Evolutionary conservation across 2,329 filamentous ascomycete species (phyloP).

Genomic region (Fusarium continuum): DNA sequence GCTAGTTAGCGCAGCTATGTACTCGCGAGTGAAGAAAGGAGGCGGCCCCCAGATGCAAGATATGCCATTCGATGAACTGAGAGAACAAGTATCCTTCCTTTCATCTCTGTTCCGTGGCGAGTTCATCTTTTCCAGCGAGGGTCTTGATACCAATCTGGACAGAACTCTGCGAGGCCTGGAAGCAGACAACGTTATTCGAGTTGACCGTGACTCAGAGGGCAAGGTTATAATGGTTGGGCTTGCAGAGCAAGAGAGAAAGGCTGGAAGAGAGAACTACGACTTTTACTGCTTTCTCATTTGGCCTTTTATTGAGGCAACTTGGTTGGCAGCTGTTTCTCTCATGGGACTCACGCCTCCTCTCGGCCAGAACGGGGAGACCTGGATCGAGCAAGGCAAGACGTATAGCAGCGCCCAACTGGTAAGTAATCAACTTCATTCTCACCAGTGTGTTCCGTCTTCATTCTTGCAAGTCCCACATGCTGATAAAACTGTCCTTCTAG

Average conservation of each 20-base stretch:
- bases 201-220: slow-evolving; percentile 66
- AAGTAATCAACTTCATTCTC: slow-evolving; percentile 44
- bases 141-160: slow-evolving; percentile 80
- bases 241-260: slow-evolving; percentile 76
- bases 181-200: slow-evolving; percentile 76
- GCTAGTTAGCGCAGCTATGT: slow-evolving; percentile 88
- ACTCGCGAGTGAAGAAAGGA: slow-evolving; percentile 88
- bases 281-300: slow-evolving; percentile 99
- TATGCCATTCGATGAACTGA: slow-evolving; percentile 77
- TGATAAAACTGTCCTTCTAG: slow-evolving; percentile 51
- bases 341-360: slow-evolving; percentile 84
- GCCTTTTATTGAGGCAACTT: slow-evolving; percentile 95
- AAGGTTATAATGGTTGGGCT: slow-evolving; percentile 76
- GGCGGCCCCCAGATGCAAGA: slow-evolving; percentile 84
- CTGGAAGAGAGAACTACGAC: slow-evolving; percentile 92
- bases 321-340: slow-evolving; percentile 88
- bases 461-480: neutral
- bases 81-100: slow-evolving; percentile 84
- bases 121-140: slow-evolving; percentile 94
- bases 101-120: slow-evolving; percentile 94
- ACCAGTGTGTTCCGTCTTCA: neutral
- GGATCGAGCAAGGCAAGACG: slow-evolving; percentile 80
- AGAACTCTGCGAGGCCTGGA: slow-evolving; percentile 82
- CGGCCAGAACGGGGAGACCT: slow-evolving; percentile 68
- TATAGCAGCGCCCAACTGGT: slow-evolving; percentile 85